phyloP scores from a whole-genome alignment of 73 alveolate genomes.

The Paramecium tetraurelia region DNA sequence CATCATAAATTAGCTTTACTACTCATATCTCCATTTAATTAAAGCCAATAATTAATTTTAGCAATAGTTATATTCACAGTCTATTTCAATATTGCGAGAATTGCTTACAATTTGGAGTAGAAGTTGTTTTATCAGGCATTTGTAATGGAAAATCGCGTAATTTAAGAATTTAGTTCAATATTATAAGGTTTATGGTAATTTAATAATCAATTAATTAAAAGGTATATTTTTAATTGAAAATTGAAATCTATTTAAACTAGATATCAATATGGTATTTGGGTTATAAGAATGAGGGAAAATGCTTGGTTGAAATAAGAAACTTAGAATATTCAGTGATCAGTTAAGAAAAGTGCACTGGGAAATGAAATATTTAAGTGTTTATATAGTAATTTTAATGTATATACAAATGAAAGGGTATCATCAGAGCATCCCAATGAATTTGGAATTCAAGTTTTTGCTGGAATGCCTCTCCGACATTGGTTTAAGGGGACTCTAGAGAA shows the following conservation, averaged over 20 bases:
- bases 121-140: background rate
- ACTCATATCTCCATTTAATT: too few species aligned
- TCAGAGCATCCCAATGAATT: background rate
- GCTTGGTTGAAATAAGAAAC: background rate
- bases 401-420: background rate
- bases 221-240: background rate
- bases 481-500: background rate
- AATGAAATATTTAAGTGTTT: background rate
- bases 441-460: background rate
- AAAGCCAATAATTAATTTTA: too few species aligned
- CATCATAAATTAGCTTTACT: too few species aligned
- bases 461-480: conserved; percentile 21
- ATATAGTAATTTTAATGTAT: background rate
- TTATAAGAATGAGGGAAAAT: background rate
- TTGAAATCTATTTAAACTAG: background rate
- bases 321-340: background rate
- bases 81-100: background rate
- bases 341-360: background rate
- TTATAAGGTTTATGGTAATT: background rate
- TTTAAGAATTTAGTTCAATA: background rate
- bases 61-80: background rate
- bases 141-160: too few species aligned
- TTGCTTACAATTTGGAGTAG: background rate
- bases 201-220: background rate
- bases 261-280: background rate